Base-by-base conservation (phyloP, 106 monocot species). In the Narthecium ossifragum region DNA sequence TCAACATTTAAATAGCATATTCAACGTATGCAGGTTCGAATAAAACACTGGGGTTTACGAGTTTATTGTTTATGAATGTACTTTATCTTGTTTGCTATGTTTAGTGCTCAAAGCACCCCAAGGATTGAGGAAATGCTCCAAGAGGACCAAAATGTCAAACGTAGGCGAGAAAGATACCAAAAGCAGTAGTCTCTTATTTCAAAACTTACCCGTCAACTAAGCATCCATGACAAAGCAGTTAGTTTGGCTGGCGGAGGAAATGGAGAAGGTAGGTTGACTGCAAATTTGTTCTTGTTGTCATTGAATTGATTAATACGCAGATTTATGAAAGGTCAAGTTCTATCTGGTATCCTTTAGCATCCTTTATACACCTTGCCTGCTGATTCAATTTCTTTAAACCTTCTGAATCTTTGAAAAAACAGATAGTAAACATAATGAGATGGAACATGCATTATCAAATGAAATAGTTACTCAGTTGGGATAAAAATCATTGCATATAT, bases 141-240 rank as follows among this genome's bases (percentile, higher is more conserved):
- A 51, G 94, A 94, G 64, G 94, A 86, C 46, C 89, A 82, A 54
- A 94, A 94, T 78, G 83, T 86, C 8, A 94, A 90, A 62, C 55
- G 62, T 6, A 89, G 61, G 66, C 63, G 89, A 38, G 85, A 90
- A 46, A 72, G 82, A 13, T 53, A 64, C 67, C 86, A 86, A 65
- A 89, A 55, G 60, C 89, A 94, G 55, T 94, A 85, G 26, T 80
- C 85, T 22, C 68, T 94, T 72, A 82, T 94, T 34, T 70, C 94
- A 41, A 94, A 94, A 56, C 82, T 94, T 57, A 86, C 89, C 51
- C 94, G 86, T 22, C 80, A 83, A 56, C 75, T 93, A 25, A 79
- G 93, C 38, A 73, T 93, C 27, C 85, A 93, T 64, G 93, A 89
- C 63, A 89, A 89, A 57, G 84, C 68, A 67, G 55, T 77, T 62